Conservation (phyloP, 2,329 filamentous ascomycete genomes). For the Emmonsia crescens region DNA sequence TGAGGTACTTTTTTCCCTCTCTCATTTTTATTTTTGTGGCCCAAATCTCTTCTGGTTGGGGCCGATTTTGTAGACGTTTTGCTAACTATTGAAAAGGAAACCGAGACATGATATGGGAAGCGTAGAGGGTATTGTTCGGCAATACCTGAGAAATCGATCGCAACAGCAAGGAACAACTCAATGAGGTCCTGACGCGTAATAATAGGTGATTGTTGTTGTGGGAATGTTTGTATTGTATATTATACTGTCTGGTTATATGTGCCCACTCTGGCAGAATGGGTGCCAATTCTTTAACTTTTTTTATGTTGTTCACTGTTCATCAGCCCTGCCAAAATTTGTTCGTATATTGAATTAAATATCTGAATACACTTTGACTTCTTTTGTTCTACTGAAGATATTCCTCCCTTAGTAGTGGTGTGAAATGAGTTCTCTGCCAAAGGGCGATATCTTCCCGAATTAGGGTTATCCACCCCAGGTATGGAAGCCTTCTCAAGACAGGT, state of each 20-base stretch:
- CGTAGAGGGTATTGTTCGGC: slow-evolving; percentile 66
- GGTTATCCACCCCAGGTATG: no score
- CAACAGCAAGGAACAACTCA: not conserved
- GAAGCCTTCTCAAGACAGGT: no score
- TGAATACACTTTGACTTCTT: not conserved
- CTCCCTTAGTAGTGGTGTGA: not conserved
- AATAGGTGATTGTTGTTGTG: not conserved
- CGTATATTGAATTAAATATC: not conserved
- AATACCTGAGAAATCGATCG: slow-evolving; percentile 42
- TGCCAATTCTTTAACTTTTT: not conserved
- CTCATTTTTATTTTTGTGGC: not conserved
- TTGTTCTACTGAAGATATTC: not conserved
- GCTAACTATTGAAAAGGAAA: slow-evolving; percentile 36
- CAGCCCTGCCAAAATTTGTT: not conserved
- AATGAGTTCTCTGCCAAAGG: not conserved
- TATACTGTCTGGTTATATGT: not conserved
- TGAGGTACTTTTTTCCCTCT: slow-evolving; percentile 45
- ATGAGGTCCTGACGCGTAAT: not conserved
- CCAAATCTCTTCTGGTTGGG: not conserved
- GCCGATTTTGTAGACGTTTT: not conserved
- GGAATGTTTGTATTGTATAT: not conserved
- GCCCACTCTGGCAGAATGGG: not conserved
- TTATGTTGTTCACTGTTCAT: not conserved
- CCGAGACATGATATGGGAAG: slow-evolving; percentile 78
- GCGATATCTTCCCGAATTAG: not conserved